Evolutionary conservation across 495 filamentous ascomycete genomes (phyloP).

Genomic region (Penicillium salamii): DNA sequence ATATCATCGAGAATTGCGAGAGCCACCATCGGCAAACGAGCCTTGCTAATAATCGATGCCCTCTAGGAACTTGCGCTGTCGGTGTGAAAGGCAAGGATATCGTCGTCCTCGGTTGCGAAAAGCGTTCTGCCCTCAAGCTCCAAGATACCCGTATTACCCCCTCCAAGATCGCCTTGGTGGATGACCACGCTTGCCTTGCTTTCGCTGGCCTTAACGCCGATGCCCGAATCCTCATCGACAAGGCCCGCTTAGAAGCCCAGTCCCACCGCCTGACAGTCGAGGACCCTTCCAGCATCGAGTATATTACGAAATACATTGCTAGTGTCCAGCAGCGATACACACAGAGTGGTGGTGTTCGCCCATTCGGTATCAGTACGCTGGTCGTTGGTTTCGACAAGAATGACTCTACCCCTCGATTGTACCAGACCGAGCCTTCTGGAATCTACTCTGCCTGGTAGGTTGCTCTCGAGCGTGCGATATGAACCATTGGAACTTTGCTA

Average conservation of each 20-base stretch:
- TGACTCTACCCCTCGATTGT: conserved; percentile 79
- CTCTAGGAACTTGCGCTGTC: conserved; percentile 89
- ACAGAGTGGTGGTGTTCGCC: conserved; percentile 93
- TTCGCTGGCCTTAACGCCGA: conserved; percentile 98
- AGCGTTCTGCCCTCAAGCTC: conserved; percentile 97
- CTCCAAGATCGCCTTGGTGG: conserved; percentile 92
- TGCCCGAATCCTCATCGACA: conserved; percentile 95
- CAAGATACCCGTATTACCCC: conserved; percentile 99
- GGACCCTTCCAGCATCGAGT: conserved; percentile 95
- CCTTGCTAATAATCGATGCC: conserved; percentile 12
- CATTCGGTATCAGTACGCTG: conserved; percentile 96
- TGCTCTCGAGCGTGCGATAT: neutral
- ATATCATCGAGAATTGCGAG: neutral
- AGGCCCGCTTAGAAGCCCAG: conserved; percentile 93
- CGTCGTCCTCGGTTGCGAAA: conserved; percentile 96
- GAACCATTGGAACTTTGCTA: conserved; percentile 6
- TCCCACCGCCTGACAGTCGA: conserved; percentile 97
- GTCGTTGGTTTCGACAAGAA: conserved; percentile 96
- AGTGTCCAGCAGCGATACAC: conserved; percentile 98
- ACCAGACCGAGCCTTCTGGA: conserved; percentile 96
- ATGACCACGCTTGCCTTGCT: conserved; percentile 92
- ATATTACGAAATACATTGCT: conserved; percentile 98
- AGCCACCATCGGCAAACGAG: neutral
- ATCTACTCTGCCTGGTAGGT: conserved; percentile 96
- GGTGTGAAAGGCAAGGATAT: conserved; percentile 94